Conservation (phyloP, 345 rosid genomes). For the Abelmoschus esculentus region DNA sequence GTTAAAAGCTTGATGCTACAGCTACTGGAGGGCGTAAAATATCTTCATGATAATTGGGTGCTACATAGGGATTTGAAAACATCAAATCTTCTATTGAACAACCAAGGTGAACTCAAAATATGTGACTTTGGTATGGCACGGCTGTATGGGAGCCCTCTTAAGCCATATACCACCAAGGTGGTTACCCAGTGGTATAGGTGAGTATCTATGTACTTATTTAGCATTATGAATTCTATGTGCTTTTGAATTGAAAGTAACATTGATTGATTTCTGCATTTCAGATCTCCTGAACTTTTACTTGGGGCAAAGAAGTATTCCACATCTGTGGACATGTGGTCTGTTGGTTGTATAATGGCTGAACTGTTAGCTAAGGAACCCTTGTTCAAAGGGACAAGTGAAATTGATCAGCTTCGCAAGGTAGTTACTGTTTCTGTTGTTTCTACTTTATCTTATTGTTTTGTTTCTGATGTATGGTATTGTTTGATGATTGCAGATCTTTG, state of each 20-base stretch:
- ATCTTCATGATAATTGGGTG: constrained; percentile 84
- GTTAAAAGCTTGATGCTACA: constrained; percentile 84
- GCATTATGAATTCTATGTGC: not conserved
- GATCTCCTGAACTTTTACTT: constrained; percentile 82
- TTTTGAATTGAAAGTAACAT: constrained; percentile 14
- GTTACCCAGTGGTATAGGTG: constrained; percentile 84
- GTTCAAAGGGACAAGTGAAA: constrained; percentile 62
- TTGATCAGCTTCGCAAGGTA: constrained; percentile 73
- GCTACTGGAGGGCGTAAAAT: constrained; percentile 62
- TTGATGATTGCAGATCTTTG: constrained; percentile 47
- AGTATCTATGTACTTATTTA: constrained; percentile 10
- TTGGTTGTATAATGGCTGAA: constrained; percentile 49
- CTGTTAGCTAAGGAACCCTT: constrained; percentile 55
- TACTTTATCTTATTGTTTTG: not conserved
- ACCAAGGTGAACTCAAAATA: constrained; percentile 64
- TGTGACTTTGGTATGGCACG: constrained; percentile 91
- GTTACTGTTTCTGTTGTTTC: not conserved
- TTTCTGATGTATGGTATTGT: not conserved
- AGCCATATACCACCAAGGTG: constrained; percentile 76
- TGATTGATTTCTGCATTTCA: constrained; percentile 27
- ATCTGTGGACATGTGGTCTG: constrained; percentile 91
- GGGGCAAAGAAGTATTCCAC: constrained; percentile 78
- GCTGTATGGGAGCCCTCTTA: constrained; percentile 69
- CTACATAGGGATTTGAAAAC: constrained; percentile 90
- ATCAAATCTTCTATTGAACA: constrained; percentile 75